Evolutionary conservation across 345 rosid genomes (phyloP), one percentile per base, ranked within the genome.

Genomic region (Hibiscus tridactylites): DNA sequence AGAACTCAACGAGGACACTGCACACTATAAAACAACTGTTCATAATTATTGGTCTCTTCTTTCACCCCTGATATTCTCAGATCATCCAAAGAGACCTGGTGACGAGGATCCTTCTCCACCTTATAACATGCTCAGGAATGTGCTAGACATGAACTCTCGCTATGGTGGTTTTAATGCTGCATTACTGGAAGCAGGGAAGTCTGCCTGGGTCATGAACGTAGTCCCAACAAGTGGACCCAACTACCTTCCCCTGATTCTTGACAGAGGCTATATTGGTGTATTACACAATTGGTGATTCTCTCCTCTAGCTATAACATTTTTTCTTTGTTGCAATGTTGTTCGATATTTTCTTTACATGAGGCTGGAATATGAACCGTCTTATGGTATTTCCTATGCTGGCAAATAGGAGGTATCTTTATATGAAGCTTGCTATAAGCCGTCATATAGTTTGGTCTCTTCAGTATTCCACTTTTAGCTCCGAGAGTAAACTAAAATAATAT

Each of bases 61-160:
- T 65, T 95, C 99, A 5, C 99, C 99, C 4, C 61, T 95, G 59
- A 92, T 95, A 83, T 95, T 95, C 91, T 95, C 99, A 0, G 99
- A 95, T 86, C 99, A 95, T 81, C 99, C 99, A 7, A 95, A 95
- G 79, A 90, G 99, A 83, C 99, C 99, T 5, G 99, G 99, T 11
- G 94, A 90, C 33, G 99, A 95, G 82, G 99, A 95, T 82, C 99
- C 99, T 52, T 84, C 90, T 2, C 98, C 99, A 21, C 99, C 99
- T 49, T 95, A 86, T 80, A 95, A 95, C 86, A 95, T 95, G 97
- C 83, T 92, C 63, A 84, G 98, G 80, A 95, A 95, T 78, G 97
- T 95, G 63, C 80, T 95, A 35, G 99, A 95, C 77, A 95, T 95
- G 99, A 95, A 95, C 78, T 87, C 99, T 73, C 96, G 78, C 72